Evolutionary conservation across 345 rosid species (phyloP), one percentile per base, ranked within the genome.

Genomic region (Trapa bicornis): DNA sequence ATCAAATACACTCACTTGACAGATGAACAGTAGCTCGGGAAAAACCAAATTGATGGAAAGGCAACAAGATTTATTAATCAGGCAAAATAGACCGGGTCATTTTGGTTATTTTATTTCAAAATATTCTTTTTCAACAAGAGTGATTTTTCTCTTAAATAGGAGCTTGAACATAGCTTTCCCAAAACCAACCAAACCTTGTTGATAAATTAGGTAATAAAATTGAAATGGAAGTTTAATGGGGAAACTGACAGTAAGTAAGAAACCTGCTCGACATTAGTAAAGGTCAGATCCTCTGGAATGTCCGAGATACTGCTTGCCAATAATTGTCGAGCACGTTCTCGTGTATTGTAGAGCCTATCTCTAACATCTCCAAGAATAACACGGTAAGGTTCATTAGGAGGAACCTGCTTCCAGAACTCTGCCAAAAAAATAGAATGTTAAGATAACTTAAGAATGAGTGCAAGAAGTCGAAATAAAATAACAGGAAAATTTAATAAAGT

Each of bases 321-420:
- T 48, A 91, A 73, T 72, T 91, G 93, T 47, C 99, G 96, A 37
- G 99, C 80, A 67, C 90, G 93, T 72, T 94, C 99, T 42, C 97
- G 91, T 61, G 99, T 91, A 70, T 75, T 79, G 77, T 95, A 95
- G 68, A 95, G 75, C 71, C 87, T 95, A 80, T 89, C 99, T 73
- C 99, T 89, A 67, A 95, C 85, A 43, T 91, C 96, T 41, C 97
- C 93, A 22, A 95, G 96, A 42, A 95, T 79, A 52, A 93, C 97
- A 53, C 99, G 85, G 69, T 95, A 95, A 35, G 99, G 99, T 73
- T 95, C 99, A 68, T 68, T 89, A 6, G 91, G 71, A 71, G 96
- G 97, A 73, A 89, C 74, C 74, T 85, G 89, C 74, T 95, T 95
- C 99, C 99, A 95, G 65, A 95, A 91, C 70, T 95, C 96, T 95